Evolutionary conservation across 192 early-diverging fungal species (phyloP).

Genomic region (Helicostylum pulchrum): DNA sequence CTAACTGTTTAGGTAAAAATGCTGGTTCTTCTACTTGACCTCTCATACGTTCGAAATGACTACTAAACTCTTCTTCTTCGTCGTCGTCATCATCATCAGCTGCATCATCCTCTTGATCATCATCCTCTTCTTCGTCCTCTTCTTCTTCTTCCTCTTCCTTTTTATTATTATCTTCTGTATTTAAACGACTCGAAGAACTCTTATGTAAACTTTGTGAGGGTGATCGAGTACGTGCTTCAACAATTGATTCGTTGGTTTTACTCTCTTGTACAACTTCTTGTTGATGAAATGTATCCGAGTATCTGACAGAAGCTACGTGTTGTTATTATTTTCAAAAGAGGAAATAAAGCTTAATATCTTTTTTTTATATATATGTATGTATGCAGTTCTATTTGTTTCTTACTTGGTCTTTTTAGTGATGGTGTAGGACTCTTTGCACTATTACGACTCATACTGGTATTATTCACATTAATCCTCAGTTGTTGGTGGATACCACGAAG

Average conservation of each 20-base stretch:
- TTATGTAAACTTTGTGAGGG: too few relatives aligned
- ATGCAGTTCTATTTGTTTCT: neutral
- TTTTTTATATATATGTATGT: too few relatives aligned
- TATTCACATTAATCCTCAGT: slow-evolving; percentile 26
- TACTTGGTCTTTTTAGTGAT: slow-evolving; percentile 7
- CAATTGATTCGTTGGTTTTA: slow-evolving; percentile 6
- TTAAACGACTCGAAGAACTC: too few relatives aligned
- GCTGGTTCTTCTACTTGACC: slow-evolving; percentile 19
- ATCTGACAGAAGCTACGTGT: neutral
- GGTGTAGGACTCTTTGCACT: slow-evolving; percentile 10
- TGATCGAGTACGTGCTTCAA: neutral
- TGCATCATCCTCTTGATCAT: neutral
- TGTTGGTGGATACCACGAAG: slow-evolving; percentile 44
- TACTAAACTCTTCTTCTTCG: slow-evolving; percentile 12
- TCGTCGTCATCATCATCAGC: neutral
- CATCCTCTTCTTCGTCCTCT: neutral
- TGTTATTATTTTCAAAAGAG: neutral
- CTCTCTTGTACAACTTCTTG: neutral
- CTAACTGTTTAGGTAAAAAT: neutral
- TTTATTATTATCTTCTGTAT: neutral
- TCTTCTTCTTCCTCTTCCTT: neutral
- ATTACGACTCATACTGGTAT: slow-evolving; percentile 1
- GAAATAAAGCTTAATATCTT: too few relatives aligned
- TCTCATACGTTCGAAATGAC: slow-evolving; percentile 16
- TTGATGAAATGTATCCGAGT: slow-evolving; percentile 4